Evolutionary conservation across 768 basidiomycete species (phyloP).

Genomic region (Mycena indigotica): DNA sequence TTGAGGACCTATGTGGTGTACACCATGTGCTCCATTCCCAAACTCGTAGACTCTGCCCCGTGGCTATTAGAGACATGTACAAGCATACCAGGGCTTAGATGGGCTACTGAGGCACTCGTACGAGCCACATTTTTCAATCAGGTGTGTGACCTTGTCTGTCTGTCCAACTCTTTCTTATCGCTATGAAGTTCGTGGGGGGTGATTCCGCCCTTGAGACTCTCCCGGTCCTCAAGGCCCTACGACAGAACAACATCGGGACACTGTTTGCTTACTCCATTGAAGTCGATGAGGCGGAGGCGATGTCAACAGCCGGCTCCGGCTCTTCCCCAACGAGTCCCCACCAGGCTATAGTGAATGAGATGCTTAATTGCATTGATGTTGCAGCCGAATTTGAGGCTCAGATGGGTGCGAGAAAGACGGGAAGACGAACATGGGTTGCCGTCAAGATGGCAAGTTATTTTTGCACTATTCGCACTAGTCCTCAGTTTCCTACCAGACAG

Average conservation of each 20-base stretch:
- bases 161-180: background rate
- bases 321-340: constrained; percentile 40
- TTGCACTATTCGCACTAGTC: background rate
- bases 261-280: constrained; percentile 87
- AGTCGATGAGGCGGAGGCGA: constrained; percentile 64
- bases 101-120: constrained; percentile 69
- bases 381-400: constrained; percentile 79
- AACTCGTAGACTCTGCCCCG: constrained; percentile 76
- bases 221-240: constrained; percentile 63
- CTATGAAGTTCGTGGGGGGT: constrained; percentile 84
- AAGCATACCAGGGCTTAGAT: constrained; percentile 59
- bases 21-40: constrained; percentile 74
- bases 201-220: constrained; percentile 73
- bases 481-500: constrained; percentile 51
- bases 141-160: constrained; percentile 46
- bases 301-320: constrained; percentile 25
- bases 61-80: constrained; percentile 55
- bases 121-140: constrained; percentile 85
- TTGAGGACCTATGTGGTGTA: constrained; percentile 82
- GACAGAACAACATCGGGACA: constrained; percentile 69
- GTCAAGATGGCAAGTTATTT: constrained; percentile 68
- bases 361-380: constrained; percentile 73
- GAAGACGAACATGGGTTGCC: constrained; percentile 79
- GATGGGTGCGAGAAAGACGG: constrained; percentile 29
- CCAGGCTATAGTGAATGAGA: constrained; percentile 73